A percentile compares a stretch with the other conserved stretches of the same genome.
These are phyloP conservation scores for Neurospora sp. DNA, from an alignment of 495 filamentous ascomycete genomes.

Conservation along the genomic window DNA sequence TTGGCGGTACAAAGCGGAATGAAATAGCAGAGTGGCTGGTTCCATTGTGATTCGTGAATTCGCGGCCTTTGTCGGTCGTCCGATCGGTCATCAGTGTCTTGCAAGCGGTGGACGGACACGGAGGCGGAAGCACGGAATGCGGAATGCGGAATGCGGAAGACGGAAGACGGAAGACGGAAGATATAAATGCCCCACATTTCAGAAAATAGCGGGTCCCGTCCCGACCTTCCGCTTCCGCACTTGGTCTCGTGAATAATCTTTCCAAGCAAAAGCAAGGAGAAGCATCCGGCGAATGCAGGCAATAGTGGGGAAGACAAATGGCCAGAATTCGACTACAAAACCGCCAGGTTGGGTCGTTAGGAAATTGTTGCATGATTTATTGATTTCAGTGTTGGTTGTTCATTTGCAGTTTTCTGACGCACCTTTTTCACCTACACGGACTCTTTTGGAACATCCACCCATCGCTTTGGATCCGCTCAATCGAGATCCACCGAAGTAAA, in stretches of 20 bases:
- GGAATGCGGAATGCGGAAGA: conserved; percentile 16
- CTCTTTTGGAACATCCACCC: not conserved
- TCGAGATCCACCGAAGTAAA: not conserved
- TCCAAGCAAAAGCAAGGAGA: not conserved
- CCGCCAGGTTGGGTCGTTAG: not conserved
- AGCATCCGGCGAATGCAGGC: not conserved
- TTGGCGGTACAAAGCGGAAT: not conserved
- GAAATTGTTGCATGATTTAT: not conserved
- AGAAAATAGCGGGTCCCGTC: not conserved
- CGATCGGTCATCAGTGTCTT: not conserved
- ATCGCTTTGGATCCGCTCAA: not conserved
- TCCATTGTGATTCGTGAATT: not conserved
- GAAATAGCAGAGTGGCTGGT: not conserved
- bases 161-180: conserved; percentile 6
- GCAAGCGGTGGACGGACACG: not conserved
- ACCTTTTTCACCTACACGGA: not conserved
- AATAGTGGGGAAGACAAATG: not conserved
- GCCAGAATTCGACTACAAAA: not conserved
- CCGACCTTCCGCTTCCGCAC: not conserved
- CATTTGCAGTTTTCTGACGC: not conserved
- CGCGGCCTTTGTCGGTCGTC: not conserved
- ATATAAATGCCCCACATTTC: not conserved
- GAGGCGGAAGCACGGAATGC: not conserved
- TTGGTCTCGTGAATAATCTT: not conserved
- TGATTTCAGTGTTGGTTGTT: not conserved